These are phyloP conservation scores for Mucor sp. DNA, from an alignment of 371 early-diverging fungal species.

Conservation along the genomic window DNA sequence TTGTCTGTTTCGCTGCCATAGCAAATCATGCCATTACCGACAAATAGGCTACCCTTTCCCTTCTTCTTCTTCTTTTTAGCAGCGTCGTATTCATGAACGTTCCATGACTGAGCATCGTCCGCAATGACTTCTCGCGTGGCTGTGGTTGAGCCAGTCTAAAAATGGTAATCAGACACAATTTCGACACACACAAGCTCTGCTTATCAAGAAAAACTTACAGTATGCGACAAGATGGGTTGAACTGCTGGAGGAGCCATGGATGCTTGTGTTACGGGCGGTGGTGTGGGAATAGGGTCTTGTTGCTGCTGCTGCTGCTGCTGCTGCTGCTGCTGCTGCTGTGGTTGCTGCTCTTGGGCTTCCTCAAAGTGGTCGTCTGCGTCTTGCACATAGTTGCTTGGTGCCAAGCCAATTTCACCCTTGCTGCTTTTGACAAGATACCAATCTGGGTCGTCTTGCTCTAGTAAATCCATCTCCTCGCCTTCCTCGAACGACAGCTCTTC, in stretches of 20 bases:
- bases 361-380: constrained; percentile 16
- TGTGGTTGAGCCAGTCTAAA: constrained; percentile 18
- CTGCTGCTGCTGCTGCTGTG: not conserved
- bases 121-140: constrained; percentile 19
- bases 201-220: constrained; percentile 11
- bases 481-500: constrained; percentile 80
- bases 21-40: constrained; percentile 68
- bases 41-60: constrained; percentile 69
- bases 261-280: not conserved
- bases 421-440: constrained; percentile 73
- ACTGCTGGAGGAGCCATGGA: constrained; percentile 14
- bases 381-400: constrained; percentile 80
- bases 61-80: constrained; percentile 82
- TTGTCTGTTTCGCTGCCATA: constrained; percentile 77
- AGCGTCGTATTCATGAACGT: constrained; percentile 58
- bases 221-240: constrained; percentile 28
- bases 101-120: constrained; percentile 49
- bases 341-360: not conserved
- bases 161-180: not conserved
- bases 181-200: not conserved
- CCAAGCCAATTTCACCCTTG: constrained; percentile 67
- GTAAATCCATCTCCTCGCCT: constrained; percentile 72
- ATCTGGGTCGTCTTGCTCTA: constrained; percentile 78
- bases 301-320: constrained; percentile 5
- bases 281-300: not conserved